Conservation (phyloP, 176 grass and related monocot genomes). For the Musa beccarii region DNA sequence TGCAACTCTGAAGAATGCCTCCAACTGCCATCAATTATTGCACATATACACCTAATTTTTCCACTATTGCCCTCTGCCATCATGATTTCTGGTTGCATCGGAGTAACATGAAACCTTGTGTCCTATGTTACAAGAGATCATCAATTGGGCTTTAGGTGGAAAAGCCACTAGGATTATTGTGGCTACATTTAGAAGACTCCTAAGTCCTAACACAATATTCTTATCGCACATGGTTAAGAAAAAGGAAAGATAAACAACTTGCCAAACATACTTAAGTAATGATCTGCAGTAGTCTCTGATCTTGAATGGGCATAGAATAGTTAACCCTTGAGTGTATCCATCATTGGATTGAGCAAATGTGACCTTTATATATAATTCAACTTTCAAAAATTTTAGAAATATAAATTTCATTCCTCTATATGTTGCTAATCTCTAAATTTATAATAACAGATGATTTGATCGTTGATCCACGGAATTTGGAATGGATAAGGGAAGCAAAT, state of each 20-base stretch:
- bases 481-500: constrained; percentile 92
- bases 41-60: neutral
- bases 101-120: neutral
- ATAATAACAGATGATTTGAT: constrained; percentile 67
- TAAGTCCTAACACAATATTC: too few species aligned
- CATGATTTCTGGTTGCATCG: neutral
- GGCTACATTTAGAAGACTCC: neutral
- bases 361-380: neutral
- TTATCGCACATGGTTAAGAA: neutral
- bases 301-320: neutral
- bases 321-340: neutral
- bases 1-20: neutral
- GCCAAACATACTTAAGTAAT: neutral
- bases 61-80: neutral
- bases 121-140: neutral
- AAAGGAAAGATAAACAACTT: neutral
- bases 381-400: neutral
- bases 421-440: constrained; percentile 19
- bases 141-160: neutral
- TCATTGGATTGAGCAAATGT: neutral
- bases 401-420: neutral
- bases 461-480: constrained; percentile 93
- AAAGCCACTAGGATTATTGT: neutral
- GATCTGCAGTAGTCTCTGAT: neutral
- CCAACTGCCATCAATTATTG: neutral